Evolutionary conservation across 768 basidiomycete genomes (phyloP), one percentile per base, ranked within the genome.

Genomic region (Cystofilobasidium bisporidii): DNA sequence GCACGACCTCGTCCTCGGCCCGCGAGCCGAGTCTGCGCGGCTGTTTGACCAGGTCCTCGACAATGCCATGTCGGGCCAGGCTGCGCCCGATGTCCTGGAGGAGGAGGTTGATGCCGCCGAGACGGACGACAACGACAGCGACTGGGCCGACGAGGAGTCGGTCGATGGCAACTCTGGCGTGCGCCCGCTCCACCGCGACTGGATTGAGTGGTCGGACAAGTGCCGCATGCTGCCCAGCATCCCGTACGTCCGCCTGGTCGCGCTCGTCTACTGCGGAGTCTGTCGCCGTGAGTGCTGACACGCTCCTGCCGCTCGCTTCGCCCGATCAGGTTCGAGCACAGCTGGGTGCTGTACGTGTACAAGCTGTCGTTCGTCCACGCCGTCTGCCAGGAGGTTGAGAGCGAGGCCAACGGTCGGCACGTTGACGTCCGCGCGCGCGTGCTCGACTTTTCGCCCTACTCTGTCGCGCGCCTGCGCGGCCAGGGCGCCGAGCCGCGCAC

Each of bases 361-460:
- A 48, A 61, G 33, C 59, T 43, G 55, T 58, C 47, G 32, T 68
- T 68, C 24, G 60, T 68, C 36, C 67, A 68, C 47, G 48, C 67
- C n/a, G 50, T 63, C 30, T 58, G 43, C 24, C 24, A 61, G 53
- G 18, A 56, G 53, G 53, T 17, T 15, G 53, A 22, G 17, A 17
- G 2, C 28, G 30, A 12, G 28, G 3, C 28, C 5, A 5, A 56
- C 53, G 53, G 30, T 11, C 26, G 26, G 53, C 53, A 56, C 28
- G n/a, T 64, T 33, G 32, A 22, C 18, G 61, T 68, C 67, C 36
- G 60, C 33, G 60, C 67, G 15, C 50, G 67, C 9, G 41, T 68
- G 40, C 67, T 68, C 62, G 67, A 68, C 62, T 68, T 68, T 22
- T 68, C 67, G 8, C 67, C 60, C n/a, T 63, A 57, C 67, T 63